Evolutionary conservation across 257 asterid species (phyloP), one percentile per base, ranked within the genome.

Genomic region (Lavandula angustifolia): DNA sequence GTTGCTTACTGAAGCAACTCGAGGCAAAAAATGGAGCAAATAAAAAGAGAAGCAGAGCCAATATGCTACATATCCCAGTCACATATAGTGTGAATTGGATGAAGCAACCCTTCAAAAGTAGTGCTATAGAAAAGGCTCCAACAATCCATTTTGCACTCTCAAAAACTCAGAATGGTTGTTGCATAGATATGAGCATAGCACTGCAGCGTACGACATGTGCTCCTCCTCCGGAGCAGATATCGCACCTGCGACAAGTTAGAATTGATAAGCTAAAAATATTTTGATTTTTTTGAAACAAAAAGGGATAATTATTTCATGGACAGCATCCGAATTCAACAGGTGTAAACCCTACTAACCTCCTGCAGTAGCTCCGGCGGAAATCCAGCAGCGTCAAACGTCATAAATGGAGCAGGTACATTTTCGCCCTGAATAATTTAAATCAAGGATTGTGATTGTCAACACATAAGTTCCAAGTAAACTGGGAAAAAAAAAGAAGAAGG

Each of bases 171-270:
- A 75, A 80, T 80, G 81, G 83, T 78, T 79, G 94, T 80, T 72
- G 87, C 73, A 77, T 78, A 83, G 82, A 79, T 79, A 89, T 87
- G 95, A 80, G 84, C 95, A 84, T 82, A 75, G 91, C 96, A 92
- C 78, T 78, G 95, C 99, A 89, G 99, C 94, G 99, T 89, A 92
- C 96, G 98, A 92, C 98, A 92, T 87, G 94, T 92, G 98, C 98
- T 92, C 98, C 96, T 78, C 95, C 94, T 78, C 82, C 64, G 98
- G 98, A 92, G 98, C 98, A 92, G 88, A 92, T 92, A 92, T 92
- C 98, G 98, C 98, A 92, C 95, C 96, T 92, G 96, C 98, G 96
- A 87, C 89, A 89, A 89, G 89, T 78, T 82, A 85, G 57, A 87
- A 82, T 75, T 76, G 64, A 89, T 84, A 81, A 92, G 94, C 87